Conservation (phyloP, 805 yeast species). For the Cyberlindnera xishuangbannaensis region DNA sequence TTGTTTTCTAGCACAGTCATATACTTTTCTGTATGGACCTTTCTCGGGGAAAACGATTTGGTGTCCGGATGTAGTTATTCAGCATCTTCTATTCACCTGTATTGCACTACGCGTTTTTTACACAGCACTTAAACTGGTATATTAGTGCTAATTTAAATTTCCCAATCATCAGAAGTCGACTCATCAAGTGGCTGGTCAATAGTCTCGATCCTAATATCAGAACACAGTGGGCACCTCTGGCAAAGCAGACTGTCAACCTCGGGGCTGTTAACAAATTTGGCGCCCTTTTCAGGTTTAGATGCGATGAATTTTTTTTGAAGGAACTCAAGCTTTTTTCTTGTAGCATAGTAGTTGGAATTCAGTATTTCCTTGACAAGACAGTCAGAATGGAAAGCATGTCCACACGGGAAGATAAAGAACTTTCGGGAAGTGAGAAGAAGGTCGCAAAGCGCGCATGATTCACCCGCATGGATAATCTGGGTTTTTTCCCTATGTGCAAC, state of each 20-base stretch:
- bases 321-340: conserved; percentile 55
- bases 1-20: no score
- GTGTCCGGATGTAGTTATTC: no score
- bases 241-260: conserved; percentile 58
- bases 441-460: conserved; percentile 70
- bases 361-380: conserved; percentile 65
- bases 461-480: conserved; percentile 75
- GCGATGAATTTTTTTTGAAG: conserved; percentile 33
- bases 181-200: conserved; percentile 59
- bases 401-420: conserved; percentile 83
- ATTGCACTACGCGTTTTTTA: no score
- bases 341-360: conserved; percentile 58
- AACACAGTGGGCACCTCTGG: conserved; percentile 69
- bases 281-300: conserved; percentile 23
- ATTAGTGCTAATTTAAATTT: conserved; percentile 14
- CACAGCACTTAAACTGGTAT: no score
- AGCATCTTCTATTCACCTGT: no score
- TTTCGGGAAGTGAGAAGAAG: conserved; percentile 64
- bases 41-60: no score
- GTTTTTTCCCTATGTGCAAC: conserved; percentile 45
- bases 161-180: conserved; percentile 44
- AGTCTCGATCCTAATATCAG: conserved; percentile 62
- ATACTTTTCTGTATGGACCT: no score
- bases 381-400: conserved; percentile 84
- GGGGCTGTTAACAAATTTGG: conserved; percentile 24